Conservation (phyloP, 169 alveolate genomes). For the Cryptosporidium andersoni region DNA sequence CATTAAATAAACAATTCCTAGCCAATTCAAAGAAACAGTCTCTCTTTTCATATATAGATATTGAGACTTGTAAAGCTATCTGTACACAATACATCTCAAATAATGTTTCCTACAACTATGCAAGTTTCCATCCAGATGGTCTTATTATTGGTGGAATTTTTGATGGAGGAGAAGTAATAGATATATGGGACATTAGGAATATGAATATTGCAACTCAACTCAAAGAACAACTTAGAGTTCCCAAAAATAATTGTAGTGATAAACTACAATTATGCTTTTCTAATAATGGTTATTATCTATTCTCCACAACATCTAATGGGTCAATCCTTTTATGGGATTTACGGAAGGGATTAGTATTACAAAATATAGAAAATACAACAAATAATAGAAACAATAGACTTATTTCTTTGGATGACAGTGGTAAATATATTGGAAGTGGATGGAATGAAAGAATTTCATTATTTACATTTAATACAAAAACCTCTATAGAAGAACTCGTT, state of each 20-base stretch:
- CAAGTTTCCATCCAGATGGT: conserved; percentile 86
- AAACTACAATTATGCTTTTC: conserved; percentile 77
- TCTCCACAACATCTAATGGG: conserved; percentile 80
- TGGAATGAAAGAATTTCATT: conserved; percentile 10
- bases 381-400: too few relatives aligned
- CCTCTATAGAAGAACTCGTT: not conserved
- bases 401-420: conserved; percentile 26
- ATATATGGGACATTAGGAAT: conserved; percentile 85
- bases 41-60: conserved; percentile 13
- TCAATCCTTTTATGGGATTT: conserved; percentile 72
- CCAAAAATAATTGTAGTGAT: conserved; percentile 20
- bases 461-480: conserved; percentile 30
- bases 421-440: conserved; percentile 23
- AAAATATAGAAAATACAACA: conserved; percentile 1
- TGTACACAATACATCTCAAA: not conserved
- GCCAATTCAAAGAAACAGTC: conserved; percentile 14
- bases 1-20: conserved; percentile 21
- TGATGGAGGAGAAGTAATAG: conserved; percentile 77
- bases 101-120: conserved; percentile 11
- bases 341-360: conserved; percentile 29
- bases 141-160: conserved; percentile 82
- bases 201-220: conserved; percentile 33
- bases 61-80: conserved; percentile 10
- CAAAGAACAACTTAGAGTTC: conserved; percentile 76
- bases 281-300: conserved; percentile 87